Percentiles rank a stretch among this genome's conserved stretches.
Evolutionary conservation across 2,329 filamentous ascomycete genomes (phyloP).

Genomic region (Orbilia oligospora): DNA sequence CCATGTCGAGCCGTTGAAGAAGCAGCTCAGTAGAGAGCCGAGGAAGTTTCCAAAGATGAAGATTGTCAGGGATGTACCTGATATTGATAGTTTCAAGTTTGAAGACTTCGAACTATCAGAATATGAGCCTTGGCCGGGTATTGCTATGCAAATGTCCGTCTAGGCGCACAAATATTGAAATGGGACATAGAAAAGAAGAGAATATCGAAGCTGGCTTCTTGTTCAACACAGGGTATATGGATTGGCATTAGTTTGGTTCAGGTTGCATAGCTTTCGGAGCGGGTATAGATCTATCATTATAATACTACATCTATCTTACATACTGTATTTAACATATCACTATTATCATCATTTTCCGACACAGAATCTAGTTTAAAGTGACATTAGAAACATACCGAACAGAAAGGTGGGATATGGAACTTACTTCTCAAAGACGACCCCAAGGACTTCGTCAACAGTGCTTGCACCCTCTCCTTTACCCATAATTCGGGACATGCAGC

Average conservation of each 20-base stretch:
- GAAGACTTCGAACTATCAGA: slow-evolving; percentile 90
- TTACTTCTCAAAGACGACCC: slow-evolving; percentile 97
- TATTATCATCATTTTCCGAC: slow-evolving; percentile 53
- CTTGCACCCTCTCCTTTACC: slow-evolving; percentile 82
- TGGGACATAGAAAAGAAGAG: not conserved
- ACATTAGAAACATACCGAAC: slow-evolving; percentile 2
- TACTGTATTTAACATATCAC: slow-evolving; percentile 24
- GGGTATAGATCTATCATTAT: slow-evolving; percentile 40
- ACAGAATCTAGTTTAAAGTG: slow-evolving; percentile 37
- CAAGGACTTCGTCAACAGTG: slow-evolving; percentile 94
- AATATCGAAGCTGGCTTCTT: slow-evolving; percentile 54
- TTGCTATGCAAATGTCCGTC: slow-evolving; percentile 99
- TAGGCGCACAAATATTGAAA: slow-evolving; percentile 65
- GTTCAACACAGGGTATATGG: slow-evolving; percentile 39
- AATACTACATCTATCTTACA: slow-evolving; percentile 4
- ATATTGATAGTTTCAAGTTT: slow-evolving; percentile 89
- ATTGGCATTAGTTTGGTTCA: slow-evolving; percentile 38
- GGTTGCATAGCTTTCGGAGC: slow-evolving; percentile 50
- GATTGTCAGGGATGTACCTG: slow-evolving; percentile 77
- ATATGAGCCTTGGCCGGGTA: slow-evolving; percentile 90
- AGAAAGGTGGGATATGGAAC: not conserved
- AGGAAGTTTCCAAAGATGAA: slow-evolving; percentile 83
- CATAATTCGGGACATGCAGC: slow-evolving; percentile 86
- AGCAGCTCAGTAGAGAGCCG: slow-evolving; percentile 85
- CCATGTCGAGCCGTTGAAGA: slow-evolving; percentile 87